phyloP scores from a whole-genome alignment of 2,329 filamentous ascomycete species.

The Colletotrichum sp. region DNA sequence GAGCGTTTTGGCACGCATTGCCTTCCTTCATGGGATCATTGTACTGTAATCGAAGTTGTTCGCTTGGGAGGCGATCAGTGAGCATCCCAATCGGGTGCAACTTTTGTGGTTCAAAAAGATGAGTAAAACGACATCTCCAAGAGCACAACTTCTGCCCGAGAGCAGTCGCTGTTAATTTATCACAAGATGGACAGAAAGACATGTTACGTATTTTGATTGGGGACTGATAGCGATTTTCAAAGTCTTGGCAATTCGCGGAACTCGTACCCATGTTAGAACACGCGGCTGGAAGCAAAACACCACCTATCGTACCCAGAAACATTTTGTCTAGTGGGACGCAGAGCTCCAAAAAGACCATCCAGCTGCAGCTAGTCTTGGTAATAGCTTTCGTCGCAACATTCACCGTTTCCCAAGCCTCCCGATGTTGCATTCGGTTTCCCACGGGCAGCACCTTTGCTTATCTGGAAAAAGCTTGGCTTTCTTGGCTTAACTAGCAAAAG shows the following conservation, averaged over 20 bases:
- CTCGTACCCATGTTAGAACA: neutral
- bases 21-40: neutral
- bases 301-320: neutral
- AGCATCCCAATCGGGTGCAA: neutral
- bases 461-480: constrained; percentile 20
- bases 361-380: neutral
- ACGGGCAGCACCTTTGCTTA: neutral
- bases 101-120: neutral
- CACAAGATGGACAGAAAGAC: neutral
- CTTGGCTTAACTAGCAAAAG: constrained; percentile 14
- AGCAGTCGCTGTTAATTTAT: neutral
- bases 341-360: neutral
- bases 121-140: neutral
- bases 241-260: neutral
- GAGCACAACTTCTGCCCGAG: rapidly evolving
- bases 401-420: neutral
- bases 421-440: constrained; percentile 4
- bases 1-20: neutral
- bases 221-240: neutral
- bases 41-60: too few relatives aligned
- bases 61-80: neutral
- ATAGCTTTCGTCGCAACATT: neutral
- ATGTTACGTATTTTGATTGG: neutral
- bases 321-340: neutral
- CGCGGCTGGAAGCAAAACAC: neutral